phyloP scores from a whole-genome alignment of 306 rosid genomes.

The Gleditsia sinensis region DNA sequence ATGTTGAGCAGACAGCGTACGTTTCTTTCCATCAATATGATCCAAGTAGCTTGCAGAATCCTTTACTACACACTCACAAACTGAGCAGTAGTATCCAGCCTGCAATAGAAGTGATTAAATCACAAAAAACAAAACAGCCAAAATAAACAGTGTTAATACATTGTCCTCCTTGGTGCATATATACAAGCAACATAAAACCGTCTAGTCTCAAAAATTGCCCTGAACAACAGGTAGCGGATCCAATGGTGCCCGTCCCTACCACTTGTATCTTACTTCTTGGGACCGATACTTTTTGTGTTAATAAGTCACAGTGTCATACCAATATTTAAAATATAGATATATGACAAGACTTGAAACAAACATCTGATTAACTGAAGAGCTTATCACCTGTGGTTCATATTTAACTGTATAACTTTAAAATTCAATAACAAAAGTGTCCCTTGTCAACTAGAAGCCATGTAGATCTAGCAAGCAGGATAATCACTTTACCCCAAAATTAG shows the following conservation, averaged over 20 bases:
- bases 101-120: constrained; percentile 41
- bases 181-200: not conserved
- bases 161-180: not conserved
- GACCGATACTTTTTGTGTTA: too few relatives aligned
- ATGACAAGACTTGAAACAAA: not conserved
- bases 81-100: constrained; percentile 94
- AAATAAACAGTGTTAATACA: not conserved
- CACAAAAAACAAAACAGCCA: not conserved
- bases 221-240: not conserved
- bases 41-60: constrained; percentile 96
- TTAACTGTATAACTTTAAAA: constrained; percentile 7
- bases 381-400: not conserved
- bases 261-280: constrained; percentile 5
- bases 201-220: not conserved
- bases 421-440: not conserved
- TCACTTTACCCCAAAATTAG: not conserved
- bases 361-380: not conserved
- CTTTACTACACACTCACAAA: constrained; percentile 94
- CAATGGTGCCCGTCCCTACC: not conserved
- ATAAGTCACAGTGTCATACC: too few relatives aligned
- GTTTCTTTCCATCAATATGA: constrained; percentile 96
- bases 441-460: not conserved
- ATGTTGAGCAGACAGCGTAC: constrained; percentile 48
- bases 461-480: not conserved
- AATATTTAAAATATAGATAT: too few relatives aligned